Evolutionary conservation across 2,329 filamentous ascomycete species (phyloP).

Genomic region (Leptoxyphium fumago): DNA sequence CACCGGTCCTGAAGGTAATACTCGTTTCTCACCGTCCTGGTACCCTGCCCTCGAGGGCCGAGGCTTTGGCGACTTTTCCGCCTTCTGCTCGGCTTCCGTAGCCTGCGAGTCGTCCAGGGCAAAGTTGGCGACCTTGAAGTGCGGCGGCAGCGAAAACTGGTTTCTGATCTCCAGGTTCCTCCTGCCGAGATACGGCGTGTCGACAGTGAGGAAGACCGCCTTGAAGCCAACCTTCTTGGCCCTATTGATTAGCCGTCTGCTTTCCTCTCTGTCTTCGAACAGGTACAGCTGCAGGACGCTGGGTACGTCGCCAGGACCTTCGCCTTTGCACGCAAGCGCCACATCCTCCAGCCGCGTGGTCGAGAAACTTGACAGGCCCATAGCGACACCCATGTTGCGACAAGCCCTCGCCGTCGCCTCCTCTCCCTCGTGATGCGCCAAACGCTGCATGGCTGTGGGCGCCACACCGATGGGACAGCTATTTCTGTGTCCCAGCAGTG

Average conservation of each 20-base stretch:
- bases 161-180: constrained; percentile 42
- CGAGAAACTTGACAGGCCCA: constrained; percentile 37
- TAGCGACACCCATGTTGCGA: constrained; percentile 28
- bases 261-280: constrained; percentile 38
- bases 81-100: constrained; percentile 4
- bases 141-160: constrained; percentile 29
- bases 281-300: constrained; percentile 42
- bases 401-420: constrained; percentile 35
- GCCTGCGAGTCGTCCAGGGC: constrained; percentile 10
- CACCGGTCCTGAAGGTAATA: constrained; percentile 20
- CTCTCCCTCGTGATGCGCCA: constrained; percentile 40
- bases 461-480: constrained; percentile 39
- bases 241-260: constrained; percentile 22
- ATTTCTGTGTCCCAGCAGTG: constrained; percentile 31
- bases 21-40: constrained; percentile 16
- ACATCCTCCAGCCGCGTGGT: constrained; percentile 39
- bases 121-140: constrained; percentile 23
- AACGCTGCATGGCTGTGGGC: constrained; percentile 38
- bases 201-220: constrained; percentile 42
- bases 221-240: constrained; percentile 34
- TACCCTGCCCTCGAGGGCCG: constrained; percentile 12
- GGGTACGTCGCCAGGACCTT: constrained; percentile 24
- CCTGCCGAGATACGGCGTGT: constrained; percentile 39
- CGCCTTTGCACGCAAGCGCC: constrained; percentile 9
- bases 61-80: neutral